Base-by-base conservation (phyloP, 2,329 filamentous ascomycete genomes). In the Rhynchosporium secalis region DNA sequence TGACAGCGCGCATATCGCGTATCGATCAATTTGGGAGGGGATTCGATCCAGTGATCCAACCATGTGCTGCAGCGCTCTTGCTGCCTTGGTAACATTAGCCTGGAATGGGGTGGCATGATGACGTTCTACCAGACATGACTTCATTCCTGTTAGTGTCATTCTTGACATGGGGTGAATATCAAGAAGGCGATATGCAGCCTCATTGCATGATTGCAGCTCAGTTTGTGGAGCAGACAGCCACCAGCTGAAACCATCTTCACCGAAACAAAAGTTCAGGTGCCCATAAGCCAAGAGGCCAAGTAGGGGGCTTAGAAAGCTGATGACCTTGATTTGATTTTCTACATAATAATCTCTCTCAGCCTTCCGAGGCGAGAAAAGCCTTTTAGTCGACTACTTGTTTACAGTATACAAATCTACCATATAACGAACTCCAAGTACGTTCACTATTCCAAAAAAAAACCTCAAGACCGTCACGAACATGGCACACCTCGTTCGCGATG, bases 401-500 rank as follows among this genome's bases (percentile, higher is more conserved):
- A 13, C 15, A 43, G 40, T 20, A 45, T 13, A 29, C 29, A 28
- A n/a, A 33, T 12, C 40, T 20, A 46, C 54, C 10, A 31, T 9
- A 56, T 3, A 45, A 12, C 10, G 20, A 54, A 52, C 8, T 10
- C 40, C 51, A 26, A n/a, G 40, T 26, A 41, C 36, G 40, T 13
- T 9, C 8, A 3, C 40, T 20, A 15, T 28, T 40, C 4, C 33
- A 9, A 40, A 54, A 9, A 40, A 54, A 5, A 54, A 9, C 28
- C 15, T 13, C 20, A 33, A 36, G 28, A 54, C 8, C 20, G 20
- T 29, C 51, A 54, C 33, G 31, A 62, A 54, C 6, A 66, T 66
- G 64, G 62, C 64, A 48, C 57, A 64, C 28, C 20, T 66, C n/a
- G 12, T 52, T 1, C 59, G 62, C 38, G 64, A 66, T 54, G 54